These are phyloP conservation scores for Mycena vulgaris DNA, from an alignment of 768 basidiomycete species.

Conservation along the genomic window DNA sequence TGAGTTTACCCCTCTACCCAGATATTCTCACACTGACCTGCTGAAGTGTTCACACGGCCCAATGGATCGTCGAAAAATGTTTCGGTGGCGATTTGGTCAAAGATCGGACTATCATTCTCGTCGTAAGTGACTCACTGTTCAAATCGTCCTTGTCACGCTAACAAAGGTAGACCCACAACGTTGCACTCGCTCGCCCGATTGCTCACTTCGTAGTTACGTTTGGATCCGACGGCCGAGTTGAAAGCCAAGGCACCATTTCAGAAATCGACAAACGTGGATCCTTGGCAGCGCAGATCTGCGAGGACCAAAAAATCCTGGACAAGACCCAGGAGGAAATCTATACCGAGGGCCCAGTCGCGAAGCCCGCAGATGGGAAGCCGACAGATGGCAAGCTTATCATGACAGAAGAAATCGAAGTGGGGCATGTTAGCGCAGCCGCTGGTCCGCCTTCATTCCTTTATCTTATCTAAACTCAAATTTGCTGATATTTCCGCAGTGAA, in stretches of 20 bases:
- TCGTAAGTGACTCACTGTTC: slow-evolving; percentile 57
- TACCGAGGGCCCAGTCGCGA: slow-evolving; percentile 25
- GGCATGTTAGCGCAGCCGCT: slow-evolving; percentile 65
- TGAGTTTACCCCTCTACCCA: not conserved
- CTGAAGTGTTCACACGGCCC: slow-evolving; percentile 77
- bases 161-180: slow-evolving; percentile 59
- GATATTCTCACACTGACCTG: not conserved
- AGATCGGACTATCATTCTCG: slow-evolving; percentile 87
- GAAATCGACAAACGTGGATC: slow-evolving; percentile 54
- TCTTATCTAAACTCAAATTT: not conserved
- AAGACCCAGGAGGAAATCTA: slow-evolving; percentile 43
- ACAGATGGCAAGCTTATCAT: slow-evolving; percentile 72
- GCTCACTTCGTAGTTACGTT: slow-evolving; percentile 61
- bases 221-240: slow-evolving; percentile 56
- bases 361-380: too few relatives aligned
- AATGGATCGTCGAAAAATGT: slow-evolving; percentile 86
- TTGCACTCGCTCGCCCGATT: slow-evolving; percentile 56
- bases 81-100: slow-evolving; percentile 83
- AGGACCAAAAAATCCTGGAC: slow-evolving; percentile 49
- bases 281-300: slow-evolving; percentile 52
- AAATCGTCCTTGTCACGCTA: not conserved
- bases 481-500: slow-evolving; percentile 27
- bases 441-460: slow-evolving; percentile 2
- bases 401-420: slow-evolving; percentile 69
- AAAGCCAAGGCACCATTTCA: slow-evolving; percentile 55